Base-by-base conservation (phyloP, 371 early-diverging fungal species). In the Saksenaea oblongispora region DNA sequence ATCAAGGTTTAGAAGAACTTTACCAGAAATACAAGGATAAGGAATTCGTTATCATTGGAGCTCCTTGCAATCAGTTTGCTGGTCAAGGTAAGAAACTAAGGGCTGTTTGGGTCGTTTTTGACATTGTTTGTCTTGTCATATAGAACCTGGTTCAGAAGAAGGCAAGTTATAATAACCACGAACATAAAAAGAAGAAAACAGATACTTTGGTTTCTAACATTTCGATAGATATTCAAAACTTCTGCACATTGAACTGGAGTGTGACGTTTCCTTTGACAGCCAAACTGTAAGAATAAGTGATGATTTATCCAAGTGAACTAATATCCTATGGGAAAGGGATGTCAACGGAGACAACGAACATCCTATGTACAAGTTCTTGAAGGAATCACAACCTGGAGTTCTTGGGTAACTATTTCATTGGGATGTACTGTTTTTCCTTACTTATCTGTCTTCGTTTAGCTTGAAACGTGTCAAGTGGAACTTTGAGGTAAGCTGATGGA, bases 31-130 rank as follows among this genome's bases (percentile, higher is more conserved):
- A 93, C 82, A 80, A 89, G 51, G 92, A 91, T 58, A 70, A 85
- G 56, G 96, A 93, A 13, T 80, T 92, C 39, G 85, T 82, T 34
- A 71, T 93, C 35, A 76, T 93, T 51, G 93, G 92, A 13, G 95
- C 94, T 66, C 98, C 98, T 31, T 93, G 94, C 65, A 96, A 94
- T 70, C 94, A 95, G 79, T 95, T 96, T 71, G 84, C 84, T 10
- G 73, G 73, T 37, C 97, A 97, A 80, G 95, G 93, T 84, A 71
- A 47, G 44, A 13, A 41, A 15, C 8, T 47, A 34, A 57, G 17
- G 36, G 4, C n/a, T n/a, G 24, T 5, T 11, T 22, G 22, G 9
- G 3, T 22, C 22, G 17, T 47, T 26, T 57, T 51, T 37, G n/a
- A 10, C 47, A 36, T 39, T 34, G 22, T 53, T 11, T 15, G 7